phyloP scores from a whole-genome alignment of 2,329 filamentous ascomycete genomes.

The Aspergillus pseudoterreus region DNA sequence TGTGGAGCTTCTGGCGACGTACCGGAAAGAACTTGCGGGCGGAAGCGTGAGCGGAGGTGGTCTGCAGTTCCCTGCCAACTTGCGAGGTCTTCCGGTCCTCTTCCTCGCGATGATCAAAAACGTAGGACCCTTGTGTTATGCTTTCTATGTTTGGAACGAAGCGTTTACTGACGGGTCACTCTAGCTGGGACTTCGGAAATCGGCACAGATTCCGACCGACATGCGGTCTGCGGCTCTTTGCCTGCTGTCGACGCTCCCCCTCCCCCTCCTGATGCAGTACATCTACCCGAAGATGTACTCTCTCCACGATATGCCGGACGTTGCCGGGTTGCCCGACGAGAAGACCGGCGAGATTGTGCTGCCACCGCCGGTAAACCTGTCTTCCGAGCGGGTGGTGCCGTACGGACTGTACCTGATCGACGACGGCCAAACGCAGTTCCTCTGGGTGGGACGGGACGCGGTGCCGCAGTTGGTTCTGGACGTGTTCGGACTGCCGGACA shows the following conservation, averaged over 20 bases:
- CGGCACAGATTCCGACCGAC: slow-evolving; percentile 89
- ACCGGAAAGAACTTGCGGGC: slow-evolving; percentile 92
- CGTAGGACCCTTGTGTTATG: slow-evolving; percentile 50
- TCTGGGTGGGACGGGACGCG: slow-evolving; percentile 92
- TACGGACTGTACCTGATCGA: slow-evolving; percentile 96
- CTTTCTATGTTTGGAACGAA: neutral
- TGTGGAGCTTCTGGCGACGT: slow-evolving; percentile 87
- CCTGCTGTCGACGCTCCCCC: slow-evolving; percentile 85
- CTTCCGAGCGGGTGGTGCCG: slow-evolving; percentile 79
- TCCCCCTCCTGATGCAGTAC: slow-evolving; percentile 88
- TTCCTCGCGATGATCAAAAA: slow-evolving; percentile 97
- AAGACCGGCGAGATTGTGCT: slow-evolving; percentile 86
- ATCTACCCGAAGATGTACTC: slow-evolving; percentile 84
- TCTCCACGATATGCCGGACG: slow-evolving; percentile 93
- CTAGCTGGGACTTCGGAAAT: slow-evolving; percentile 76
- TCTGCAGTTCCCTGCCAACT: slow-evolving; percentile 88
- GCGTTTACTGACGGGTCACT: slow-evolving; percentile 21
- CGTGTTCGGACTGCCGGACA: slow-evolving; percentile 84
- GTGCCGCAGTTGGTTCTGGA: slow-evolving; percentile 84
- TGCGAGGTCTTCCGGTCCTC: slow-evolving; percentile 80
- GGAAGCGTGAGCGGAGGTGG: slow-evolving; percentile 91
- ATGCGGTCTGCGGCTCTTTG: slow-evolving; percentile 90
- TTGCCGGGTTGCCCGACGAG: slow-evolving; percentile 78
- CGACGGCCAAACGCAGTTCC: slow-evolving; percentile 94
- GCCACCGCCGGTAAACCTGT: slow-evolving; percentile 78